Conservation (phyloP, 2,329 filamentous ascomycete genomes). For the Aspergillus piperis region DNA sequence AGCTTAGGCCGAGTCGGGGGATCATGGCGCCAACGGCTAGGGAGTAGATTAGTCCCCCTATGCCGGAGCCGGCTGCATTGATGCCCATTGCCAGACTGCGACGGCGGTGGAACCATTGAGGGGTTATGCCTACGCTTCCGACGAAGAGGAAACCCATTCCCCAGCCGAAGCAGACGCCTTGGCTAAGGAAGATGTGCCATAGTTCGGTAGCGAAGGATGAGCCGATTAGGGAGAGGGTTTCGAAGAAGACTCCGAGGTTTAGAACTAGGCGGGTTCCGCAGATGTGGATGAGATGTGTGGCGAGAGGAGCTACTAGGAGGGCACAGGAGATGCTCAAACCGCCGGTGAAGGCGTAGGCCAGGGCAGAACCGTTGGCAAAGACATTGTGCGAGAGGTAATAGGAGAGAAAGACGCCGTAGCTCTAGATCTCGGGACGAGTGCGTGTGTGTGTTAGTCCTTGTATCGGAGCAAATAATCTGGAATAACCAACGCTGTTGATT, state of each 20-base stretch:
- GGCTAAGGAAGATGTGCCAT: constrained; percentile 63
- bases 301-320: constrained; percentile 58
- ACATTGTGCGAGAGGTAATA: constrained; percentile 58
- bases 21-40: constrained; percentile 62
- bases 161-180: constrained; percentile 63
- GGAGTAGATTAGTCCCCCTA: constrained; percentile 62
- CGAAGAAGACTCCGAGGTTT: constrained; percentile 57
- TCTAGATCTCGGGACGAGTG: constrained; percentile 25
- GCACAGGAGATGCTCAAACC: constrained; percentile 61
- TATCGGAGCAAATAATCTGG: neutral
- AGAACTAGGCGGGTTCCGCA: constrained; percentile 58
- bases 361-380: constrained; percentile 56
- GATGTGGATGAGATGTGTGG: constrained; percentile 55
- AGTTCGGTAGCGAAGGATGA: constrained; percentile 58
- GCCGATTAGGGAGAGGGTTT: constrained; percentile 57
- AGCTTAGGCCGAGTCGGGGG: constrained; percentile 55
- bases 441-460: neutral
- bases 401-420: constrained; percentile 61
- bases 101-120: constrained; percentile 63
- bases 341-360: constrained; percentile 63
- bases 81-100: constrained; percentile 63
- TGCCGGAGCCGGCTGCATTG: constrained; percentile 58
- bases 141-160: constrained; percentile 66
- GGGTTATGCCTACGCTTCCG: constrained; percentile 56
- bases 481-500: constrained; percentile 60